Conservation (phyloP, 2,329 filamentous ascomycete species). For the Ophidiomyces ophidiicola region DNA sequence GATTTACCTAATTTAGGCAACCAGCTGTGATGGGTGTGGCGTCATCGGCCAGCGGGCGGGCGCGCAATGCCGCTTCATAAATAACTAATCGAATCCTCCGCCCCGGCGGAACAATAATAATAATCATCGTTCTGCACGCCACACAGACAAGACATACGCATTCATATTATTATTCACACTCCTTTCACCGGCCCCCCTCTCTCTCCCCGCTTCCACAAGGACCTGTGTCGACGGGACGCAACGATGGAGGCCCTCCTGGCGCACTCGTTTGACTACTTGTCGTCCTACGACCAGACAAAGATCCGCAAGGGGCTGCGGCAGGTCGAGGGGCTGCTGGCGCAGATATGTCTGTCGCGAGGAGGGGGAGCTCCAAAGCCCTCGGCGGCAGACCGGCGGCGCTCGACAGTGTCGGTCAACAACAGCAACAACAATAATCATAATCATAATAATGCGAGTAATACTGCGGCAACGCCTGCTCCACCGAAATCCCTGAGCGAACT, state of each 20-base stretch:
- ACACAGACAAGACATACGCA: no score
- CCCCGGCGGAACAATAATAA: no score
- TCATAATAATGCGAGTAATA: no score
- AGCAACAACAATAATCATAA: not conserved
- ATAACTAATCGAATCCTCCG: no score
- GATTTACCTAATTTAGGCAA: slow-evolving; percentile 1
- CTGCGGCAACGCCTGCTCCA: slow-evolving; percentile 32
- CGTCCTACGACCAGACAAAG: slow-evolving; percentile 78
- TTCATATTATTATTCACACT: no score
- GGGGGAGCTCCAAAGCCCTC: slow-evolving; percentile 21
- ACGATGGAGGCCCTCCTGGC: slow-evolving; percentile 86
- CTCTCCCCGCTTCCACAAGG: no score
- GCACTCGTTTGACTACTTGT: slow-evolving; percentile 90
- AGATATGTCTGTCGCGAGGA: slow-evolving; percentile 67
- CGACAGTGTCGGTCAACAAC: slow-evolving; percentile 28
- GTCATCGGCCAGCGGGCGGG: no score
- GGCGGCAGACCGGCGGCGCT: slow-evolving; percentile 32
- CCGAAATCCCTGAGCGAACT: slow-evolving; percentile 58
- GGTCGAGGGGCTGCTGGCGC: slow-evolving; percentile 83
- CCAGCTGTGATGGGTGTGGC: not conserved
- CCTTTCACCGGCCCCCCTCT: no score
- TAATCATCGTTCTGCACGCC: no score
- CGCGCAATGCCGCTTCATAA: no score
- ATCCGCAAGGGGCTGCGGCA: slow-evolving; percentile 88
- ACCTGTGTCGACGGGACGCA: no score